Base-by-base conservation (phyloP, 441 rosid genomes). In the Cnidoscolus chayamansa region DNA sequence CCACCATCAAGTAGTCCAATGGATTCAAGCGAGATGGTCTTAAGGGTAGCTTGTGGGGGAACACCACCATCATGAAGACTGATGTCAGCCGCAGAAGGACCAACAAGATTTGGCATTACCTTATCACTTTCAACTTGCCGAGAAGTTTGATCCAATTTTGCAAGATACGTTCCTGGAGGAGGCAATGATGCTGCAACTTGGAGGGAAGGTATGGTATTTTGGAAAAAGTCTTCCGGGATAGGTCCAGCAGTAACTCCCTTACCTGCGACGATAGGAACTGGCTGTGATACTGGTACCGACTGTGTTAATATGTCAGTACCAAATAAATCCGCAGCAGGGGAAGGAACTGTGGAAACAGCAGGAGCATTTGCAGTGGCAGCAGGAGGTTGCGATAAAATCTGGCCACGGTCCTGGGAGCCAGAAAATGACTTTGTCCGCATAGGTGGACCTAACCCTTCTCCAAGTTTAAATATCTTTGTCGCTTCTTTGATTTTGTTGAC, bases 211-310 rank as follows among this genome's bases (percentile, higher is more conserved):
- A 91, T 83, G 61, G 99, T 95, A 68, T 95, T 85, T 73, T 90
- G 93, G 84, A 95, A 95, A 76, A 95, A 95, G 81, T 93, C 98
- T 81, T 93, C 99, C 1, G 99, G 98, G 65, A 95, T 95, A 31
- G 97, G 97, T 65, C 83, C 74, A 68, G 89, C 84, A 63, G 88
- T 68, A 72, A 78, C 80, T 70, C 90, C 91, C 20, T 17, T 80
- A 78, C 87, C 82, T 50, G 59, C 70, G 72, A 76, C 74, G 53
- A 70, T 68, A 57, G 89, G 81, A 86, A 86, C 79, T 73, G 86
- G 84, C 74, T 93, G 93, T 79, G 86, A 72, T 64, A 54, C 72
- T 4, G 83, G 74, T 66, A 87, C 77, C 43, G 88, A 78, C 70
- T 82, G 90, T 45, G 79, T 78, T 81, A 89, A 78, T 65, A 90